Conservation (phyloP, 2,329 filamentous ascomycete genomes). For the Trichoderma citrinoviride region DNA sequence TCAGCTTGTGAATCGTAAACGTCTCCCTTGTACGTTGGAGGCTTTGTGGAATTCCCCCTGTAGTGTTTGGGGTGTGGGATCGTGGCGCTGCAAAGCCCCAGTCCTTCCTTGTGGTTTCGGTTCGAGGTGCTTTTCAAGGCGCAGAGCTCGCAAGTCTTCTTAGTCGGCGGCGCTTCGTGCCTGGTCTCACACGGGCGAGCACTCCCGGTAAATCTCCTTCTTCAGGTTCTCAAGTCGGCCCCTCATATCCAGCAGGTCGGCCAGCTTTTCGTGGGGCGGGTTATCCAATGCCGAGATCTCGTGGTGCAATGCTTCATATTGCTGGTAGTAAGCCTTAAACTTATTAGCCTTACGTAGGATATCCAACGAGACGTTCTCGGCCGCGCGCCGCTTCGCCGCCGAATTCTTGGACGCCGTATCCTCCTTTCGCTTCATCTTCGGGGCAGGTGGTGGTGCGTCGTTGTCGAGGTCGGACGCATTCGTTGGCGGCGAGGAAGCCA, state of each 20-base stretch:
- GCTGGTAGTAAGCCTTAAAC: slow-evolving; percentile 56
- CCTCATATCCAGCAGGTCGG: slow-evolving; percentile 54
- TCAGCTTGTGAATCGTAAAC: slow-evolving; percentile 20
- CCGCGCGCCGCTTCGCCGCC: slow-evolving; percentile 33
- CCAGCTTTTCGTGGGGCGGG: slow-evolving; percentile 51
- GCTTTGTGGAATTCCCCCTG: background rate
- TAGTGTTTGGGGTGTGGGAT: no score
- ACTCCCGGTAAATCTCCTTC: slow-evolving; percentile 54
- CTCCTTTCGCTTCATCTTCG: slow-evolving; percentile 50
- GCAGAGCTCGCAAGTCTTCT: background rate
- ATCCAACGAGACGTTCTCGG: slow-evolving; percentile 37
- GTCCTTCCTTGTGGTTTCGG: background rate
- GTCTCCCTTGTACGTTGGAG: background rate
- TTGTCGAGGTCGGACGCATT: slow-evolving; percentile 62
- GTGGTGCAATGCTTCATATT: slow-evolving; percentile 56
- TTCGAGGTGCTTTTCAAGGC: no score
- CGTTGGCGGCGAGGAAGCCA: slow-evolving; percentile 64
- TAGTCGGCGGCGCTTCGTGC: background rate
- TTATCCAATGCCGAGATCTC: slow-evolving; percentile 52
- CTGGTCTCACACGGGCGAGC: slow-evolving; percentile 30
- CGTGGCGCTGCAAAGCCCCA: no score
- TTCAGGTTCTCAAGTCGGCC: slow-evolving; percentile 56
- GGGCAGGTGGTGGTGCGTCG: slow-evolving; percentile 31
- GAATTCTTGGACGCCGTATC: slow-evolving; percentile 29
- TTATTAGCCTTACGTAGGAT: slow-evolving; percentile 52